Evolutionary conservation across 2,329 filamentous ascomycete species (phyloP).

Genomic region (Diaporthe capsici): DNA sequence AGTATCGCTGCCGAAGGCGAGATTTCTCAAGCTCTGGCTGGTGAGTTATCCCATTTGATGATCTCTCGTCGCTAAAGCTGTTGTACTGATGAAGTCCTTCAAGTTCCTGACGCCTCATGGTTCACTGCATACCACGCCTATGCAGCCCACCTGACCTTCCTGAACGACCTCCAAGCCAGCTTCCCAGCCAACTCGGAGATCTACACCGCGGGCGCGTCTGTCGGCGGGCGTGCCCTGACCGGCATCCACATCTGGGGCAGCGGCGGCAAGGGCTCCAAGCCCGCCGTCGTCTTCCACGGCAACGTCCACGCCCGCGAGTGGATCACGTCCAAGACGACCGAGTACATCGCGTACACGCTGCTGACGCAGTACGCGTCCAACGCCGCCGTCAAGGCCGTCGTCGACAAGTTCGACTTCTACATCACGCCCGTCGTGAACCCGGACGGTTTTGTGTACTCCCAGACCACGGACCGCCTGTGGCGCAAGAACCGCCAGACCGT

Average conservation of each 20-base stretch:
- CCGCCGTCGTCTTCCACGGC: conserved; percentile 65
- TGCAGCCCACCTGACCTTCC: conserved; percentile 63
- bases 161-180: conserved; percentile 59
- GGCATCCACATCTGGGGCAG: conserved; percentile 70
- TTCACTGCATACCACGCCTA: conserved; percentile 69
- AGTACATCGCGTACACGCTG: conserved; percentile 65
- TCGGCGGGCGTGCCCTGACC: conserved; percentile 67
- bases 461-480: conserved; percentile 66
- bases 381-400: conserved; percentile 56
- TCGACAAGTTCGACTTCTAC: conserved; percentile 73
- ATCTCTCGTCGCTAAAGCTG: background rate
- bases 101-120: conserved; percentile 57
- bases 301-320: conserved; percentile 69
- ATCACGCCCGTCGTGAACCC: conserved; percentile 69
- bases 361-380: conserved; percentile 58
- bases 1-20: conserved; percentile 45
- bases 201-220: conserved; percentile 60
- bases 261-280: conserved; percentile 59
- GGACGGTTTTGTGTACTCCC: conserved; percentile 66
- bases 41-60: background rate
- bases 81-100: conserved; percentile 45
- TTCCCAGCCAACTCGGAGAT: conserved; percentile 64
- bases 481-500: conserved; percentile 65
- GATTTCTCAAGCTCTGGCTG: conserved; percentile 14
- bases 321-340: conserved; percentile 64